Percentiles rank a stretch among this genome's conserved stretches.
phyloP scores from a whole-genome alignment of 768 basidiomycete species.

The Megacollybia marginata region DNA sequence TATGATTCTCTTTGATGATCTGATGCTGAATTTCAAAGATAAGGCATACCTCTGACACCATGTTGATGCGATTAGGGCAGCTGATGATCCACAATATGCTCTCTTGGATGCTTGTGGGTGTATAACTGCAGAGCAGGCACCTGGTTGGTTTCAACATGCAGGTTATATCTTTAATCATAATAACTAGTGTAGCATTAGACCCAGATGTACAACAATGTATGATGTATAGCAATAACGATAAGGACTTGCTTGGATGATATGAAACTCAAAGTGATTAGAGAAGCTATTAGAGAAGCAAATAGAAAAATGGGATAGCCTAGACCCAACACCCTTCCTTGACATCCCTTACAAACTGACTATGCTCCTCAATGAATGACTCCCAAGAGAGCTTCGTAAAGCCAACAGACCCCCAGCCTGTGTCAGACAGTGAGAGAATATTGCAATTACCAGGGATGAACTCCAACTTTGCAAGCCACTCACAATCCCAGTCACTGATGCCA shows the following conservation, averaged over 20 bases:
- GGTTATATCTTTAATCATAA: constrained; percentile 13
- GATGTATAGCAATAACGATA: not conserved
- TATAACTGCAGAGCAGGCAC: constrained; percentile 13
- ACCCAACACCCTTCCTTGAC: not conserved
- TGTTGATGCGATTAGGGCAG: not conserved
- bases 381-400: constrained; percentile 1
- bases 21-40: constrained; percentile 22
- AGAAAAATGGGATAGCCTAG: no score
- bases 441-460: not conserved
- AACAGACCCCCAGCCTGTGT: not conserved
- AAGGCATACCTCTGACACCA: constrained; percentile 8
- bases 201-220: not conserved
- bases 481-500: not conserved
- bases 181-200: not conserved
- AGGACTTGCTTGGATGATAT: not conserved
- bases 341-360: not conserved
- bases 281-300: no score
- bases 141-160: constrained; percentile 14
- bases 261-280: not conserved
- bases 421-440: not conserved
- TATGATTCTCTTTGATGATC: constrained; percentile 27
- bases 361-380: not conserved
- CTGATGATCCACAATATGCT: constrained; percentile 2
- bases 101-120: constrained; percentile 11
- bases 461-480: not conserved